Base-by-base conservation (phyloP, 1,284 basidiomycete species). In the Pulveroboletus sp. region DNA sequence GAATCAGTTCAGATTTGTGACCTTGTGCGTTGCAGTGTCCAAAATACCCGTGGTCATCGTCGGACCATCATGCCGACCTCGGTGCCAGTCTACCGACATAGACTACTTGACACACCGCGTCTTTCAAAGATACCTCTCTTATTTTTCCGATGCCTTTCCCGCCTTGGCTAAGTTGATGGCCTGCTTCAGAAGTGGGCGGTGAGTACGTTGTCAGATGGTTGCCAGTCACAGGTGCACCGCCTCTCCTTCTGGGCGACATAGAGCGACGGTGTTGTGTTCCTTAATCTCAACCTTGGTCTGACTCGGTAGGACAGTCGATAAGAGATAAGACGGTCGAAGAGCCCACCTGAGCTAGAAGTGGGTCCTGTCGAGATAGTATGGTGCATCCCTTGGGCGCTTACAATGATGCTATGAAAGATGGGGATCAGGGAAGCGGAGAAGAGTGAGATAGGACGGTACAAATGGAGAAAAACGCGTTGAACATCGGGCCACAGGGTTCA, bases 91-190 rank as follows among this genome's bases (percentile, higher is more conserved):
- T 26, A 80, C 76, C 45, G 86, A 74, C 48, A 72, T 68, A 63
- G 84, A 86, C 50, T 82, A 73, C 63, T 86, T 82, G 48, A 84
- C 78, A 24, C 81, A 71, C 84, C 84, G 87, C 4, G 82, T 78
- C 63, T 81, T 75, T 24, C 21, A 24, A 24, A 24, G 21, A 24
- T 43, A 82, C 61, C 1, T 79, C 83, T 6, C 66, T 68, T 19
- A 61, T 58, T 36, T 69, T 61, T 1, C 79, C 81, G n/a, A 78
- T 79, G 6, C 62, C 58, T n/a, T 73, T 24, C 21, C 21, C 21
- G 21, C 21, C 21, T 21, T 21, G 21, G 21, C 21, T 21, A 21
- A 21, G 21, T 21, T 21, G 75, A 41, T 86, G 80, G 69, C 83
- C 82, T 41, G 84, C 73, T 82, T 86, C 58, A 24, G 24, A 51